A percentile compares a stretch with the other conserved stretches of the same genome.
Conservation (phyloP, 768 basidiomycete genomes). For the Daedalea quercina region DNA sequence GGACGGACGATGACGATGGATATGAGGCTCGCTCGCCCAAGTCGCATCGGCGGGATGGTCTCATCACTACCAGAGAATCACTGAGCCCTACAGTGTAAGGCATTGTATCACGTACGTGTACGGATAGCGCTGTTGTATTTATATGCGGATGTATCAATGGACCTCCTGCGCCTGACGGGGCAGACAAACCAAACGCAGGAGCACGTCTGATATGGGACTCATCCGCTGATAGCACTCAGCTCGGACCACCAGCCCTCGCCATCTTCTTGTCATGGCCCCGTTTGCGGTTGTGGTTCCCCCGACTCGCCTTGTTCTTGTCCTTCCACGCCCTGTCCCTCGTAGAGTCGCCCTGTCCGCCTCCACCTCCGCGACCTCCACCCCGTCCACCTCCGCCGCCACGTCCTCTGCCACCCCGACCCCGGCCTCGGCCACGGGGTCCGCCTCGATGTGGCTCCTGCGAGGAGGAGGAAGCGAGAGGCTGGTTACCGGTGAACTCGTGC, state of each 20-base stretch:
- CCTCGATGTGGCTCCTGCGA: neutral
- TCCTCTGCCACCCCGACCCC: slow-evolving; percentile 31
- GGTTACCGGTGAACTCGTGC: slow-evolving; percentile 73
- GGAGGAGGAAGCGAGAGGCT: slow-evolving; percentile 4
- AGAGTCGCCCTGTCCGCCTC: slow-evolving; percentile 30
- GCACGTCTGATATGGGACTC: no score
- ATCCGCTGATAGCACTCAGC: no score
- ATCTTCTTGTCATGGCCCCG: slow-evolving; percentile 89
- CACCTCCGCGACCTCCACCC: slow-evolving; percentile 29
- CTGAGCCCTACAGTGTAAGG: no score
- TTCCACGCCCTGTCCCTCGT: slow-evolving; percentile 63
- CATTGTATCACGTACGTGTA: no score
- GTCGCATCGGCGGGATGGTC: no score
- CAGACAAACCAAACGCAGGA: no score
- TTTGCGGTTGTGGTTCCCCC: slow-evolving; percentile 69
- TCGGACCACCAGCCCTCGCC: slow-evolving; percentile 47
- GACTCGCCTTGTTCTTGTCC: slow-evolving; percentile 70
- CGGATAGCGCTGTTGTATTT: no score
- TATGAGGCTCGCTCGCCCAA: no score
- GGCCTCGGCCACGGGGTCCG: slow-evolving; percentile 29
- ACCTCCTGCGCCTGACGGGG: no score
- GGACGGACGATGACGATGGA: no score
- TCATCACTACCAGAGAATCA: no score
- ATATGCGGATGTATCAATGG: no score
- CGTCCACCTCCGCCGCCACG: slow-evolving; percentile 29